Evolutionary conservation across 2,329 filamentous ascomycete genomes (phyloP), one percentile per base, ranked within the genome.

Genomic region (Phialophora chinensis): DNA sequence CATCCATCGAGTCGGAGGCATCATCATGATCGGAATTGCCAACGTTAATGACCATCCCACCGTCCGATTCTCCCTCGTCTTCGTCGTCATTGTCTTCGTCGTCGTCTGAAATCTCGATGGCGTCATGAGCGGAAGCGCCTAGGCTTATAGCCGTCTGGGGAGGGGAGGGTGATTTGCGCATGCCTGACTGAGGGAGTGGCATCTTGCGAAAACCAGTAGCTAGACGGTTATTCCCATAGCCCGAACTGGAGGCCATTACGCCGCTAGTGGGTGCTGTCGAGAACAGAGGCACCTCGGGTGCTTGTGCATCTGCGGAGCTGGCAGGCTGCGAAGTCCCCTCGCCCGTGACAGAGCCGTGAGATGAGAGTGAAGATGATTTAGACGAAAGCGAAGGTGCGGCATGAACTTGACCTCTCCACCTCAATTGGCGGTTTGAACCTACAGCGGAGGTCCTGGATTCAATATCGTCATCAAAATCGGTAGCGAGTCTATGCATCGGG

Each of bases 361-460:
- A 42, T 6, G 47, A 44, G 11, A 33, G 31, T 50, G 53, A 56
- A 14, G 55, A 56, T 23, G 20, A 12, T 23, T 49, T 17, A 56
- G 53, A 25, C 33, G 47, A 44, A 60, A 23, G 33, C 33, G 27
- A 25, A 57, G 33, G 49, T 38, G 33, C 49, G 44, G 60, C 29
- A 55, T 57, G 23, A 50, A 65, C 63, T 68, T 61, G 63, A 62
- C 63, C 66, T 73, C 8, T 44, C 29, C 50, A 47, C 42, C 54
- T 63, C 14, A 49, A 23, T 29, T 52, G 31, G 20, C 80, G 79
- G 72, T 78, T 79, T 44, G 73, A 69, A 17, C 81, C 80, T 27
- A 83, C 75, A 2, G 77, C 75, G 54, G 79, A 80, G 44, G 80
- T 84, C 56, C 83, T 77, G 20, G 83, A 84, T 70, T 85, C 78